Evolutionary conservation across 2,329 filamentous ascomycete genomes (phyloP).

Genomic region (Ceratocystis cubensis): DNA sequence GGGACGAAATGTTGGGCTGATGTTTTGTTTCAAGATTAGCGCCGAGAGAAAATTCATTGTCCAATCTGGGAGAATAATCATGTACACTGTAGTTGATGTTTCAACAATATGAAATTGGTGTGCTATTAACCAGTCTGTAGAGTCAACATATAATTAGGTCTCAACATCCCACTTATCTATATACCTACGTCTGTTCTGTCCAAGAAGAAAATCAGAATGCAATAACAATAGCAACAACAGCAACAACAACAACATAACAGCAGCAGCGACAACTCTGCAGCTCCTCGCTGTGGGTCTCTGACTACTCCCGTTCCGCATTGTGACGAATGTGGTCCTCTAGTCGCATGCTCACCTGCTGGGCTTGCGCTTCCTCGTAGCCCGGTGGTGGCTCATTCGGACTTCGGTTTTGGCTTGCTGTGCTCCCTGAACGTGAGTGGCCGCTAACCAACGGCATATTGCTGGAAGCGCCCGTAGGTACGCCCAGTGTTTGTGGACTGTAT

Average conservation of each 20-base stretch:
- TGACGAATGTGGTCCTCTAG: conserved; percentile 61
- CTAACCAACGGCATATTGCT: conserved; percentile 24
- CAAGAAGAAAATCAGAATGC: too few relatives aligned
- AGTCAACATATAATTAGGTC: neutral
- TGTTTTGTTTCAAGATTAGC: too few relatives aligned
- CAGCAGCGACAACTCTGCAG: too few relatives aligned
- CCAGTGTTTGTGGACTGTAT: conserved; percentile 37
- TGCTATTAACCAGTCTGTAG: neutral
- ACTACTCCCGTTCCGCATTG: conserved; percentile 51
- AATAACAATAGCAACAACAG: too few relatives aligned
- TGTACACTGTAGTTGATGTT: too few relatives aligned
- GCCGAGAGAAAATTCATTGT: too few relatives aligned
- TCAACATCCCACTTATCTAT: neutral
- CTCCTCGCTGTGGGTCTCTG: neutral
- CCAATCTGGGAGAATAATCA: too few relatives aligned
- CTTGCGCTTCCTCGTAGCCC: conserved; percentile 82
- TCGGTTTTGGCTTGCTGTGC: conserved; percentile 29
- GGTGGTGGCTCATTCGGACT: conserved; percentile 67
- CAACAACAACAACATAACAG: too few relatives aligned
- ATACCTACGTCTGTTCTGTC: neutral
- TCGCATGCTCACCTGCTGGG: conserved; percentile 46
- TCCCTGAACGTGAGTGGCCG: conserved; percentile 26
- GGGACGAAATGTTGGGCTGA: neutral
- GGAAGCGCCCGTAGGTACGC: conserved; percentile 23
- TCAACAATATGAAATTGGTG: neutral